These are phyloP conservation scores for Auricularia heimuer DNA, from an alignment of 768 basidiomycete genomes.

Conservation along the genomic window DNA sequence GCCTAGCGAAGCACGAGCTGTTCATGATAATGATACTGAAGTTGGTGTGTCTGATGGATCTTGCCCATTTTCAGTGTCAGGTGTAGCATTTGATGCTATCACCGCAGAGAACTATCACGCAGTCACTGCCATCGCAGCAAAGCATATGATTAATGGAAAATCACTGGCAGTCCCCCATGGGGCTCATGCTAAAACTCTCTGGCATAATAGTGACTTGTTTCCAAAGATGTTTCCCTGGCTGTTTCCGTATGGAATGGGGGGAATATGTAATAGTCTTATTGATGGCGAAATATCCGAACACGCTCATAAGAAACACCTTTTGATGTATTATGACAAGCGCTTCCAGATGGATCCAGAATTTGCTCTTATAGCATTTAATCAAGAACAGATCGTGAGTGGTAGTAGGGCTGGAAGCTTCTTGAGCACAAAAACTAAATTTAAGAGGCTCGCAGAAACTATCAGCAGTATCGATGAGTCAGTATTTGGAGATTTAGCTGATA, in stretches of 20 bases:
- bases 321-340: slow-evolving; percentile 31
- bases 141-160: slow-evolving; percentile 2
- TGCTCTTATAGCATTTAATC: slow-evolving; percentile 30
- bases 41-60: slow-evolving; percentile 4
- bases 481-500: slow-evolving; percentile 26
- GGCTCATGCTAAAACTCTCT: not conserved
- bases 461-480: slow-evolving; percentile 25
- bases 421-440: slow-evolving; percentile 17
- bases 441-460: slow-evolving; percentile 16
- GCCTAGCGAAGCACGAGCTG: slow-evolving; percentile 17
- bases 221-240: slow-evolving; percentile 1
- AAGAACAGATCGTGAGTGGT: slow-evolving; percentile 26
- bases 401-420: slow-evolving; percentile 21
- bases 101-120: not conserved
- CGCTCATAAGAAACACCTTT: slow-evolving; percentile 18
- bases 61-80: slow-evolving; percentile 17
- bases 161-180: not conserved
- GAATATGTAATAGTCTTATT: not conserved
- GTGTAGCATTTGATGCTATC: slow-evolving; percentile 1
- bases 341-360: slow-evolving; percentile 31
- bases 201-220: not conserved
- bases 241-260: slow-evolving; percentile 2
- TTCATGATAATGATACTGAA: slow-evolving; percentile 20
- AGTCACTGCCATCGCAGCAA: not conserved
- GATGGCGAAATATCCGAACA: not conserved